Conservation (phyloP, 2,329 filamentous ascomycete species). For the Talaromyces sp. region DNA sequence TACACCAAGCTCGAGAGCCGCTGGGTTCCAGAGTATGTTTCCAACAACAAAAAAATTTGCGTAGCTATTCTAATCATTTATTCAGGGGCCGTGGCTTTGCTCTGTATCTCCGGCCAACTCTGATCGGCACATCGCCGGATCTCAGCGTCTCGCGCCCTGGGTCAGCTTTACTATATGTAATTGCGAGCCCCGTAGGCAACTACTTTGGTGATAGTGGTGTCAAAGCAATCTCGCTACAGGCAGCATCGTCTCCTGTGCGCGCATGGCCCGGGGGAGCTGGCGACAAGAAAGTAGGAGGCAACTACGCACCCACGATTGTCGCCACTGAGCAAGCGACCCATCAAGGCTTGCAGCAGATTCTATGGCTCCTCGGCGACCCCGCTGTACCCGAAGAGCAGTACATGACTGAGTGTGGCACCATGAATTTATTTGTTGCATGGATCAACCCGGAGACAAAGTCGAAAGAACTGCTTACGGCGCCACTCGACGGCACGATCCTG, state of each 20-base stretch:
- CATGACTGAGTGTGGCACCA: constrained; percentile 95
- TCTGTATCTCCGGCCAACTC: constrained; percentile 88
- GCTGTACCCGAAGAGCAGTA: constrained; percentile 61
- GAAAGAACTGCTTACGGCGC: constrained; percentile 87
- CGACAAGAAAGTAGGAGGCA: constrained; percentile 96
- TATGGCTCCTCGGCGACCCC: constrained; percentile 85
- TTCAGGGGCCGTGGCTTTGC: constrained; percentile 70
- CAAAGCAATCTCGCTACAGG: constrained; percentile 92
- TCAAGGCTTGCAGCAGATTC: constrained; percentile 92
- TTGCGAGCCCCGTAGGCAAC: constrained; percentile 91
- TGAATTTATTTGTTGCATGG: constrained; percentile 92
- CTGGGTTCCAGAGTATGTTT: constrained; percentile 71
- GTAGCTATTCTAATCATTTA: not conserved
- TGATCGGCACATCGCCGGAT: constrained; percentile 94
- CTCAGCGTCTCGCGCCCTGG: constrained; percentile 89
- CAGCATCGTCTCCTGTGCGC: constrained; percentile 91
- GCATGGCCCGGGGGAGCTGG: constrained; percentile 97
- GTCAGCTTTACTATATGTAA: constrained; percentile 86
- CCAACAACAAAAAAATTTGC: not conserved
- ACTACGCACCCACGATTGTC: constrained; percentile 95
- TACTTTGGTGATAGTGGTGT: constrained; percentile 85
- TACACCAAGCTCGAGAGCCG: constrained; percentile 76
- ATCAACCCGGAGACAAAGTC: constrained; percentile 80
- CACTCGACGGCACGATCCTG: constrained; percentile 91
- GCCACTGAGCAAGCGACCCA: constrained; percentile 87